phyloP scores from a whole-genome alignment of 179 eudicot species.

The Beta corolliflora region DNA sequence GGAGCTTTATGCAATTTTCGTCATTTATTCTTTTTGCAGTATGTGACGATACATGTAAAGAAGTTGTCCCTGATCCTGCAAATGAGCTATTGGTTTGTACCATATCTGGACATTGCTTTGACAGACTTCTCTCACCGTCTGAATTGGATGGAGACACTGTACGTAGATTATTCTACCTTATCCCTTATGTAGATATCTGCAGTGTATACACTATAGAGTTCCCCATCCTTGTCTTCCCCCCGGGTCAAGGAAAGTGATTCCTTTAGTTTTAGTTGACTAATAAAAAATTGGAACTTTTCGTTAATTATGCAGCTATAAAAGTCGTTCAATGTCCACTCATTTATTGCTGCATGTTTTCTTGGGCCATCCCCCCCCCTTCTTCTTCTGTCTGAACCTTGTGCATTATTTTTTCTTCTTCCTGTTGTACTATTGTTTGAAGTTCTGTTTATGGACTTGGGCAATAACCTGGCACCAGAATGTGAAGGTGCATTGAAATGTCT shows the following conservation, averaged over 20 bases:
- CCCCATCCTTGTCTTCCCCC: background rate
- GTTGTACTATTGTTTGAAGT: background rate
- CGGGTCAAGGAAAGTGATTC: background rate
- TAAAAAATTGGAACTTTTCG: background rate
- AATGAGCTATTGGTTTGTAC: conserved; percentile 87
- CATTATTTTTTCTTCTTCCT: background rate
- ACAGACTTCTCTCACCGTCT: conserved; percentile 63
- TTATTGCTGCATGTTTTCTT: background rate
- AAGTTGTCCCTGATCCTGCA: conserved; percentile 64
- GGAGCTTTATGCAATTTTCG: background rate
- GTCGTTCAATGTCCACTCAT: background rate
- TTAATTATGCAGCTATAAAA: too few relatives aligned
- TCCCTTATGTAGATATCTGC: background rate
- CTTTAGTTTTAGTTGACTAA: background rate
- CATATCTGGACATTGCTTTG: conserved; percentile 93
- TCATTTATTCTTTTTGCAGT: conserved; percentile 47
- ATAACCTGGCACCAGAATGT: background rate
- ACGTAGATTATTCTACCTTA: conserved; percentile 27
- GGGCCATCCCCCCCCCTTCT: too few relatives aligned
- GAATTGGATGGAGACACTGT: conserved; percentile 76
- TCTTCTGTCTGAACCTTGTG: background rate
- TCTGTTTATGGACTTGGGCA: background rate
- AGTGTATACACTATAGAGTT: background rate
- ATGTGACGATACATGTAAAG: conserved; percentile 92
- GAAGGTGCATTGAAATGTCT: background rate